Conservation (phyloP, 1,139 yeast genomes). For the Kurtzmaniella natalensis region DNA sequence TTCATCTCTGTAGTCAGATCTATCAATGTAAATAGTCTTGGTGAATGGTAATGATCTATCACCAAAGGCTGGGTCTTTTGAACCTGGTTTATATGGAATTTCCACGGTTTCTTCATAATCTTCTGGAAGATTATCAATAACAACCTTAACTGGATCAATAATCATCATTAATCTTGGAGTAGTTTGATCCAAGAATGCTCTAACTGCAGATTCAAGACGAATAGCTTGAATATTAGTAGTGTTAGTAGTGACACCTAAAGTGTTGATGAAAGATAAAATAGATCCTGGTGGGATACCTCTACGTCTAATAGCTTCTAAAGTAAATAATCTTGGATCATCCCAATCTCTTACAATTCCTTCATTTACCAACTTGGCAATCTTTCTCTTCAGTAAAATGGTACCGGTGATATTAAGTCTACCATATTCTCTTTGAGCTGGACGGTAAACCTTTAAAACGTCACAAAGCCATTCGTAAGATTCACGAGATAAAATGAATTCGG, state of each 20-base stretch:
- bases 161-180: constrained; percentile 96
- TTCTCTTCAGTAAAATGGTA: constrained; percentile 90
- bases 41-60: constrained; percentile 74
- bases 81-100: constrained; percentile 89
- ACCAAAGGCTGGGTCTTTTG: constrained; percentile 57
- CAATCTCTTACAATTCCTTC: constrained; percentile 85
- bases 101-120: constrained; percentile 65
- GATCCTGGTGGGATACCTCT: constrained; percentile 99
- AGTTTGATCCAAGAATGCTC: constrained; percentile 81
- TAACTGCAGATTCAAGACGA: constrained; percentile 85
- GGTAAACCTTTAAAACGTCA: constrained; percentile 88
- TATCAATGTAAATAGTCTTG: constrained; percentile 75
- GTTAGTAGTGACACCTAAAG: constrained; percentile 93
- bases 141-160: constrained; percentile 79
- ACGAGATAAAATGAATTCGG: constrained; percentile 87
- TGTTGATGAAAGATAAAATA: constrained; percentile 84
- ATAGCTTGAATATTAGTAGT: constrained; percentile 86
- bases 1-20: constrained; percentile 78
- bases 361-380: constrained; percentile 86
- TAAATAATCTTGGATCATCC: constrained; percentile 97
- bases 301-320: constrained; percentile 90
- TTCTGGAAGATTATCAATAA: constrained; percentile 77
- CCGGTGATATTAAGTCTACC: constrained; percentile 96
- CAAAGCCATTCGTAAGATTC: constrained; percentile 98
- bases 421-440: constrained; percentile 98